Percentiles rank a stretch among this genome's conserved stretches.
phyloP scores from a whole-genome alignment of 306 rosid species.

The Citrullus mucosospermus region DNA sequence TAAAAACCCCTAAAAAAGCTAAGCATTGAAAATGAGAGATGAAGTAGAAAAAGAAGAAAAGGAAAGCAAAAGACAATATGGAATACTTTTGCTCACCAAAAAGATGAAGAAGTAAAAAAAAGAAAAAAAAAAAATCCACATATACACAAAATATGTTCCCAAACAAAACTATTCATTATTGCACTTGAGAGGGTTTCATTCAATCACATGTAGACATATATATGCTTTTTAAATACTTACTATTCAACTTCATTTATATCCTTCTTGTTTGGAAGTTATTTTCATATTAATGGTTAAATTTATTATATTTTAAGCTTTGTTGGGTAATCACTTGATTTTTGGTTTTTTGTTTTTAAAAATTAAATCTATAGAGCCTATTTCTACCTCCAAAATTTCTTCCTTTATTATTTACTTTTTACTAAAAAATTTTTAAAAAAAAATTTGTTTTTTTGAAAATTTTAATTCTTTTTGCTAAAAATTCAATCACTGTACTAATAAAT shows the following conservation, averaged over 20 bases:
- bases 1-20: not conserved
- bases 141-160: not conserved
- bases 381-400: no score
- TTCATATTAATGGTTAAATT: not conserved
- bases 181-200: not conserved
- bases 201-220: not conserved
- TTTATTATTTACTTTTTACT: no score
- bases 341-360: no score
- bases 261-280: not conserved
- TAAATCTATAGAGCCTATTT: no score
- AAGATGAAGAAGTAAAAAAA: not conserved
- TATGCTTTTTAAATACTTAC: not conserved
- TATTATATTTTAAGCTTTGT: no score
- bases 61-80: not conserved
- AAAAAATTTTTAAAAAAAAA: no score
- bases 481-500: no score
- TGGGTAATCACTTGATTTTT: no score
- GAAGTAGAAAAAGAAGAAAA: not conserved
- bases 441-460: no score
- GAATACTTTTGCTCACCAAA: not conserved
- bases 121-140: not conserved
- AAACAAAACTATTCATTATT: not conserved
- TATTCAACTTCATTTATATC: not conserved
- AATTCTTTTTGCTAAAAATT: no score
- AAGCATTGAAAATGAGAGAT: constrained; percentile 1